Base-by-base conservation (phyloP, 2,329 filamentous ascomycete genomes). In the Monosporascus sp. region DNA sequence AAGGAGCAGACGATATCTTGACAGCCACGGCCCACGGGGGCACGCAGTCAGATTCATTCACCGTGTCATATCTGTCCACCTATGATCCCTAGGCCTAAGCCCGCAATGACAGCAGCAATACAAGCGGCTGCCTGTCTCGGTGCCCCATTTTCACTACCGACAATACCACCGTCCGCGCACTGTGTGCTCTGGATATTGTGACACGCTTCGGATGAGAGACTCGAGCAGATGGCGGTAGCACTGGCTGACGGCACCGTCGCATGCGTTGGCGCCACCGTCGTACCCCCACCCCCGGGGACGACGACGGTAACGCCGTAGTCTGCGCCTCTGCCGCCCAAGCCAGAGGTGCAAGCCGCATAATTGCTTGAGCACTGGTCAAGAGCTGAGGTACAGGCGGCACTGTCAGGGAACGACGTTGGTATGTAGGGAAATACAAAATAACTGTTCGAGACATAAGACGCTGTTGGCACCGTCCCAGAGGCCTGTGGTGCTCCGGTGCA, bases 371-470 rank as follows among this genome's bases (percentile, higher is more conserved):
- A 86, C 52, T 76, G 74, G 41, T 65, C 68, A 48, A 78, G 69
- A 17, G 81, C 82, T 0, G 76, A 72, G 3, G 74, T 74, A 62
- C 82, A 86, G 6, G 75, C 75, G 16, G 70, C 77, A 19, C 69
- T 65, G 59, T 84, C 76, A 54, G 69, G 63, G 56, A 81, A 84
- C 14, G 74, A 74, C 1, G 78, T 82, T 47, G 73, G 69, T 50
- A 83, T 74, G 61, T 80, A 80, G 2, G 82, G 82, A 65, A 85
- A 86, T 11, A 78, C 75, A 65, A 84, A 86, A 67, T 79, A 84
- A 26, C 71, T 60, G 64, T 86, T 85, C 43, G 74, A 68, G 19
- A 85, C 80, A 63, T 75, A 82, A 37, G 80, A 80, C 20, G 72
- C 71, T 2, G 69, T 62, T 20, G 68, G 66, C 3, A 73, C 57